These are phyloP conservation scores for Zymoseptoria pseudotritici DNA, from an alignment of 2,329 filamentous ascomycete genomes.

Conservation along the genomic window DNA sequence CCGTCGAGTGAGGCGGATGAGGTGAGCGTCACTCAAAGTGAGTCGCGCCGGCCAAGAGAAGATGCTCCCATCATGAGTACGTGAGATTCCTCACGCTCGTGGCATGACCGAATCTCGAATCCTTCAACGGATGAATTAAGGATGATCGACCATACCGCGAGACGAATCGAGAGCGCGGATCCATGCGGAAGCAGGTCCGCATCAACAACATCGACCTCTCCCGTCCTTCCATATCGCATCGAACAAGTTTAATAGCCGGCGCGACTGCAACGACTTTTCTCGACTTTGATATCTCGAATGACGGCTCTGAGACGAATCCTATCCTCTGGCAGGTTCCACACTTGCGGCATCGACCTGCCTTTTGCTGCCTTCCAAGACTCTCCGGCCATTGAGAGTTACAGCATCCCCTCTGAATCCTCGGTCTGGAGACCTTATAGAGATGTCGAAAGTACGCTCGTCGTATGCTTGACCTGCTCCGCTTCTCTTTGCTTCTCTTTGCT, in stretches of 20 bases:
- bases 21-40: not conserved
- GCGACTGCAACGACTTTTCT: too few species aligned
- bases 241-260: not conserved
- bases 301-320: too few species aligned
- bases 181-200: not conserved
- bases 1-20: not conserved
- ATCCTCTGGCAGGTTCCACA: too few species aligned
- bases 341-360: too few species aligned
- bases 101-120: not conserved
- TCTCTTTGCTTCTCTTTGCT: too few species aligned
- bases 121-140: not conserved
- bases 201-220: not conserved
- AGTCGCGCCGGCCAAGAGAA: not conserved
- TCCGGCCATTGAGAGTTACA: too few species aligned
- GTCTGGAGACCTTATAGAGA: too few species aligned
- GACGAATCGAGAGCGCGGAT: not conserved
- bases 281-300: not conserved
- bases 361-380: too few species aligned
- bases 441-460: too few species aligned
- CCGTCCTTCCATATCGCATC: not conserved
- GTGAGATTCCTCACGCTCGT: not conserved
- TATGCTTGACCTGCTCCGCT: too few species aligned
- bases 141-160: not conserved
- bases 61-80: not conserved
- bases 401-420: too few species aligned